Evolutionary conservation across 2,329 filamentous ascomycete species (phyloP).

Genomic region (Ascochyta pisi): DNA sequence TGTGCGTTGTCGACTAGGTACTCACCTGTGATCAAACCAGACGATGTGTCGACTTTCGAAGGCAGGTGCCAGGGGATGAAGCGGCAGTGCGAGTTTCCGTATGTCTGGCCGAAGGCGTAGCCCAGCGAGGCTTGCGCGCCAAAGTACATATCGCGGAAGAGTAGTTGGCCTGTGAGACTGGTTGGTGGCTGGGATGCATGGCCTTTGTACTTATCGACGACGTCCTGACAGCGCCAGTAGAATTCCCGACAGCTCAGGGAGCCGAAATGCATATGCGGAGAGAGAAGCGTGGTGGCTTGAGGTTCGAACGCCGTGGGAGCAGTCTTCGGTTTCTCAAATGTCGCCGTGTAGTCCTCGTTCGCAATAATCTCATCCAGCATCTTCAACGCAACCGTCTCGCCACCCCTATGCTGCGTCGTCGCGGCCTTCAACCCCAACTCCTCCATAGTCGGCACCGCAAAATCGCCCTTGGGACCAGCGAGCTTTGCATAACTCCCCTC

Average conservation of each 20-base stretch:
- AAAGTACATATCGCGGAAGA: conserved; percentile 87
- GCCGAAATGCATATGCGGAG: conserved; percentile 77
- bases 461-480: conserved; percentile 72
- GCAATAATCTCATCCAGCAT: conserved; percentile 65
- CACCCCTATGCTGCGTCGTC: conserved; percentile 72
- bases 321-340: conserved; percentile 77
- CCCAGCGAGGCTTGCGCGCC: conserved; percentile 75
- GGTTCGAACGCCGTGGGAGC: conserved; percentile 76
- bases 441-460: conserved; percentile 72
- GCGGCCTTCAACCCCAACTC: conserved; percentile 70
- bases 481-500: conserved; percentile 68
- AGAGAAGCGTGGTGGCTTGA: conserved; percentile 75
- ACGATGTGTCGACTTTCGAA: conserved; percentile 59
- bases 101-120: conserved; percentile 67
- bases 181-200: conserved; percentile 66
- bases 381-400: conserved; percentile 70
- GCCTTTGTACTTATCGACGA: conserved; percentile 65
- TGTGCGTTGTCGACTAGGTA: conserved; percentile 69
- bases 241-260: conserved; percentile 73
- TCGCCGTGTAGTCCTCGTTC: conserved; percentile 71
- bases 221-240: conserved; percentile 73
- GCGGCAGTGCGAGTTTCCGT: conserved; percentile 70
- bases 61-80: conserved; percentile 82
- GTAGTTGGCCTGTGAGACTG: conserved; percentile 74
- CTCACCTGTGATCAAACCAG: conserved; percentile 60